Conservation (phyloP, 306 rosid species). For the Fagus sylvatica region DNA sequence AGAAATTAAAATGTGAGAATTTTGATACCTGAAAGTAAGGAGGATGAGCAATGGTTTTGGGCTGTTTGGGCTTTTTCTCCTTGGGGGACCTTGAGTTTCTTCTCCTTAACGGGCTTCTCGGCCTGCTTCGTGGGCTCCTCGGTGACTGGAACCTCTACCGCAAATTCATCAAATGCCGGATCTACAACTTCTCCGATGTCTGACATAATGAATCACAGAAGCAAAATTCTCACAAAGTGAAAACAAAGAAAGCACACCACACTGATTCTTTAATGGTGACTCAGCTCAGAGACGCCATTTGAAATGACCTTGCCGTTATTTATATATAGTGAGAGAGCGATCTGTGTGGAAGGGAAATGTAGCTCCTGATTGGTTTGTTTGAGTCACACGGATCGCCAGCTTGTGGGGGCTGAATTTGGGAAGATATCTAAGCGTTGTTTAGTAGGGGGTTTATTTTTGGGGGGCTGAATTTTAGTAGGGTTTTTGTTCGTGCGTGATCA, state of each 20-base stretch:
- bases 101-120: constrained; percentile 47
- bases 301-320: background rate
- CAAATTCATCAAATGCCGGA: constrained; percentile 29
- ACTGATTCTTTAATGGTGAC: background rate
- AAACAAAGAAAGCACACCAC: too few species aligned
- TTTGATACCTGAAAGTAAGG: constrained; percentile 72
- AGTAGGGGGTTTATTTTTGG: background rate
- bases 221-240: too few species aligned
- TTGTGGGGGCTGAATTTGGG: constrained; percentile 31
- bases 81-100: constrained; percentile 45
- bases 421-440: constrained; percentile 30
- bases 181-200: constrained; percentile 35
- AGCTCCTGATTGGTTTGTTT: constrained; percentile 31
- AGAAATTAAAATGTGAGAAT: background rate
- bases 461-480: too few species aligned
- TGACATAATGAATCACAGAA: constrained; percentile 40
- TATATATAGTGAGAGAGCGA: constrained; percentile 24
- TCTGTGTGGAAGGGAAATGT: constrained; percentile 23
- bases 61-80: constrained; percentile 56
- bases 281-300: fast-evolving
- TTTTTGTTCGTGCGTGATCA: too few species aligned
- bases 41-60: constrained; percentile 70
- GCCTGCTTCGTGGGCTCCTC: constrained; percentile 34
- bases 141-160: constrained; percentile 30
- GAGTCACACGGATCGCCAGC: constrained; percentile 43